Conservation (phyloP, 352 stramenopile genomes). For the Phytophthora aleatoria region DNA sequence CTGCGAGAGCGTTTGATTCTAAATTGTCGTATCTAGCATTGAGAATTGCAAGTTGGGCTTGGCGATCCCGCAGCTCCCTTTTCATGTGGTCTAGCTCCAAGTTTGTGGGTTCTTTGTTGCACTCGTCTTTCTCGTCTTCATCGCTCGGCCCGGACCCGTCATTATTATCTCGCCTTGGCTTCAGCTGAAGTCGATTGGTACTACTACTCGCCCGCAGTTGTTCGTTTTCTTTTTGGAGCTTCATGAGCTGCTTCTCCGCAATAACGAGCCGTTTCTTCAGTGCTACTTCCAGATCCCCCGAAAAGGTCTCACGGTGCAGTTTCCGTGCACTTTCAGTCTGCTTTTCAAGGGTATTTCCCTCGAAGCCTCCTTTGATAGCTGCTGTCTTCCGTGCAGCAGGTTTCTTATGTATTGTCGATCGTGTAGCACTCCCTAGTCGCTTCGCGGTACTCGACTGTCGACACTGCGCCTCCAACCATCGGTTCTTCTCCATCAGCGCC, state of each 20-base stretch:
- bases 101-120: slow-evolving; percentile 15
- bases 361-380: slow-evolving; percentile 23
- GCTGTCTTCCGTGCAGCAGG: slow-evolving; percentile 4
- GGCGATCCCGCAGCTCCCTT: slow-evolving; percentile 77
- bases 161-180: slow-evolving; percentile 40
- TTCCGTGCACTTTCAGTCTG: slow-evolving; percentile 56
- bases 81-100: slow-evolving; percentile 64
- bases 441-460: slow-evolving; percentile 27
- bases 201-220: slow-evolving; percentile 37
- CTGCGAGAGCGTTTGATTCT: slow-evolving; percentile 78
- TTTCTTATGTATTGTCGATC: slow-evolving; percentile 13
- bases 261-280: slow-evolving; percentile 74
- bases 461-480: slow-evolving; percentile 52
- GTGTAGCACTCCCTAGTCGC: slow-evolving; percentile 19
- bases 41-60: slow-evolving; percentile 84
- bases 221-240: slow-evolving; percentile 75
- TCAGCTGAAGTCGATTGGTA: slow-evolving; percentile 6
- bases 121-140: slow-evolving; percentile 15
- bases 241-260: slow-evolving; percentile 73
- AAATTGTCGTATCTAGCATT: slow-evolving; percentile 91
- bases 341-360: slow-evolving; percentile 37
- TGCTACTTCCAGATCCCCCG: slow-evolving; percentile 65
- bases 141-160: slow-evolving; percentile 37
- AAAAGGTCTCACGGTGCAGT: slow-evolving; percentile 54
- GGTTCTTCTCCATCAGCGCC: slow-evolving; percentile 70